Evolutionary conservation across 371 early-diverging fungal genomes (phyloP).

Genomic region (Mucor indicus): DNA sequence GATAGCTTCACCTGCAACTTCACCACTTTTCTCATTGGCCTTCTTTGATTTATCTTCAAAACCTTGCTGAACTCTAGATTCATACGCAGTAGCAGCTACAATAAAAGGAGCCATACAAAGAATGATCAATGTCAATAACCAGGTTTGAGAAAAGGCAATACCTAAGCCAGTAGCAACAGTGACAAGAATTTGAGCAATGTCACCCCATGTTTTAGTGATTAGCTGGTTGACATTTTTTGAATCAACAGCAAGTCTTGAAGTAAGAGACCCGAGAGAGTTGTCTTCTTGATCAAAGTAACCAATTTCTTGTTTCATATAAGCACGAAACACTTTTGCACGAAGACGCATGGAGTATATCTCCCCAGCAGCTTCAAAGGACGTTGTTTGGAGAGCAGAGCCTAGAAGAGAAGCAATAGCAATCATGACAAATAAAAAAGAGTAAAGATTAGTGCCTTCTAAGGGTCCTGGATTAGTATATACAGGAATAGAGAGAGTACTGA

Average conservation of each 20-base stretch:
- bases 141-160: conserved; percentile 36
- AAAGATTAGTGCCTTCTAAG: conserved; percentile 58
- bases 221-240: conserved; percentile 61
- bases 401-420: conserved; percentile 42
- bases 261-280: conserved; percentile 76
- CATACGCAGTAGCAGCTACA: conserved; percentile 25
- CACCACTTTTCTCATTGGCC: conserved; percentile 56
- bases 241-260: conserved; percentile 76
- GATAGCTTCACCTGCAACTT: conserved; percentile 75
- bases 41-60: conserved; percentile 47
- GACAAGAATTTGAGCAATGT: conserved; percentile 43
- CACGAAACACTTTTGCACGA: conserved; percentile 48
- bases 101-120: conserved; percentile 39
- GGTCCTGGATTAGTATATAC: conserved; percentile 30
- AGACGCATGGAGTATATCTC: conserved; percentile 57
- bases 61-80: conserved; percentile 21
- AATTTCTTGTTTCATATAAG: conserved; percentile 75
- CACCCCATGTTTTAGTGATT: conserved; percentile 61
- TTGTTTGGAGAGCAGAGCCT: conserved; percentile 23
- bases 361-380: conserved; percentile 42
- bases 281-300: conserved; percentile 81
- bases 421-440: conserved; percentile 67
- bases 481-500: conserved; percentile 1
- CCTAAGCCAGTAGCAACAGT: conserved; percentile 27
- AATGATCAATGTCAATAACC: conserved; percentile 50